These are phyloP conservation scores for Skeletonema menzelii DNA, from an alignment of 108 stramenopile genomes.

Conservation along the genomic window DNA sequence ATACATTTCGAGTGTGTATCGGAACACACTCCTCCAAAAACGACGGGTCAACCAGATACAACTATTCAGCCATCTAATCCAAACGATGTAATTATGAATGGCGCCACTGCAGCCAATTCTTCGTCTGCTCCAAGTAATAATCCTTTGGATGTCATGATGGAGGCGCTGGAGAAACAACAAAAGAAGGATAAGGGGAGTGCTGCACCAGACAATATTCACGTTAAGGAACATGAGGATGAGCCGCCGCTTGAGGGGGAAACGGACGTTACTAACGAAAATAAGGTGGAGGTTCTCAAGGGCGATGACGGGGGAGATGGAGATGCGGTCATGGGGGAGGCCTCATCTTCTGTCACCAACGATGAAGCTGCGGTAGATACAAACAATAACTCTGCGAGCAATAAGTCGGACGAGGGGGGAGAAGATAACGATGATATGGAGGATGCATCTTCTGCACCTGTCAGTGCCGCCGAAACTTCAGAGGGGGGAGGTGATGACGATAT, in stretches of 20 bases:
- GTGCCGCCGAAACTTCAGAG: not conserved
- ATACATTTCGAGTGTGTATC: constrained; percentile 1
- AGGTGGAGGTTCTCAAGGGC: not conserved
- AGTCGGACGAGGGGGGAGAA: not conserved
- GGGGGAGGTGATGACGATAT: constrained; percentile 6
- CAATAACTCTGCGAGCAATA: not conserved
- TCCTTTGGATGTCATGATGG: not conserved
- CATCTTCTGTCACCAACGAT: not conserved
- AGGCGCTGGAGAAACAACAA: not conserved
- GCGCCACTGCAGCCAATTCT: not conserved
- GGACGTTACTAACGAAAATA: not conserved
- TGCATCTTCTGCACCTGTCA: not conserved
- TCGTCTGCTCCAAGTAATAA: not conserved
- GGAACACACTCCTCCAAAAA: not conserved
- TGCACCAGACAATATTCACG: not conserved
- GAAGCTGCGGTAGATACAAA: not conserved
- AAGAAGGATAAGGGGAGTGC: not conserved
- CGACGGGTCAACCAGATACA: constrained; percentile 5
- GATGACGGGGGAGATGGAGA: not conserved
- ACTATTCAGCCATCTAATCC: not conserved
- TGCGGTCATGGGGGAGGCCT: not conserved
- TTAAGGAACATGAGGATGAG: not conserved
- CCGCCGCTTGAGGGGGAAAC: not conserved
- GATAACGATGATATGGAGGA: not conserved
- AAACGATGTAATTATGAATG: constrained; percentile 4